phyloP scores from a whole-genome alignment of 1,284 basidiomycete genomes.

The Cryptococcus sp. region DNA sequence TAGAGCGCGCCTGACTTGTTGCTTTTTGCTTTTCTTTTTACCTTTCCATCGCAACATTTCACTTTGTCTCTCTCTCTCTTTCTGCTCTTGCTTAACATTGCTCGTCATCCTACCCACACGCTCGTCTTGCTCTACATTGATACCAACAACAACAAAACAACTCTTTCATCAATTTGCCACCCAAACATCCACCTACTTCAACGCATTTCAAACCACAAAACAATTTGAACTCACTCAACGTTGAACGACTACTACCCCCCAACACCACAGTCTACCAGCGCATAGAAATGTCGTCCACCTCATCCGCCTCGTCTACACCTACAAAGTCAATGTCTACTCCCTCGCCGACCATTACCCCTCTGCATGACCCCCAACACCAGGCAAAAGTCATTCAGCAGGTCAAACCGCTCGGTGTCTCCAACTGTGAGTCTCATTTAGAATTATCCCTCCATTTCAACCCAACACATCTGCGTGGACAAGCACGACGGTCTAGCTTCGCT shows the following conservation, averaged over 20 bases:
- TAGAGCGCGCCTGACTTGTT: conserved; percentile 5
- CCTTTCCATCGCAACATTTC: no score
- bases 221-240: background rate
- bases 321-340: conserved; percentile 21
- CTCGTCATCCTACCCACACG: background rate
- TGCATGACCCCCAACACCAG: conserved; percentile 78
- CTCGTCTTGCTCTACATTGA: background rate
- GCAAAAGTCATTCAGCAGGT: conserved; percentile 75
- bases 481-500: no score
- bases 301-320: conserved; percentile 26
- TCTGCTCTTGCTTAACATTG: background rate
- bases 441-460: no score
- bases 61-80: no score
- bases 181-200: background rate
- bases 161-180: background rate
- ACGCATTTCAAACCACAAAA: background rate
- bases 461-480: no score
- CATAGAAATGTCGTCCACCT: conserved; percentile 15
- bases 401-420: conserved; percentile 71
- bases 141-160: conserved; percentile 1
- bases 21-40: background rate
- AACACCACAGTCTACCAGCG: background rate
- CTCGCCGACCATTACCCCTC: conserved; percentile 62
- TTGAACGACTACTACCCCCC: background rate
- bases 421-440: conserved; percentile 42